These are phyloP conservation scores for Elsinoe arachidis DNA, from an alignment of 2,329 filamentous ascomycete genomes.

Conservation along the genomic window DNA sequence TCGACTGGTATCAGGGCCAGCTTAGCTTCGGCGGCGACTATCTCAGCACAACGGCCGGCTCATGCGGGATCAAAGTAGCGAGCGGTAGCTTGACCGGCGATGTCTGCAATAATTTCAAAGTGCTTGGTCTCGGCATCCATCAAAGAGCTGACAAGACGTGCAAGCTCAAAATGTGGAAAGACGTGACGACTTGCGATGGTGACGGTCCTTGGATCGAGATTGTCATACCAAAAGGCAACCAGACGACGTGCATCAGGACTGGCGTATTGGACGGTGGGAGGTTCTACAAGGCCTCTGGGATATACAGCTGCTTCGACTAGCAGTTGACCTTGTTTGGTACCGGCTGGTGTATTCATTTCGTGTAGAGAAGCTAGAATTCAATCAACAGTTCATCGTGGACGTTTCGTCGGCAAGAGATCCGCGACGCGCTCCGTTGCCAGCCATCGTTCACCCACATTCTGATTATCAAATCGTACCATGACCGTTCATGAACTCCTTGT, in stretches of 20 bases:
- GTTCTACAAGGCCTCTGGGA: conserved; percentile 19
- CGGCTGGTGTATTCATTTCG: not conserved
- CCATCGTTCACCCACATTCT: not conserved
- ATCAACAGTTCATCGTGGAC: conserved; percentile 14
- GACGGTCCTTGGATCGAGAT: conserved; percentile 10
- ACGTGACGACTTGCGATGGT: conserved; percentile 18
- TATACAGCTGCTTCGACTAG: conserved; percentile 20
- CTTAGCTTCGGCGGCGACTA: conserved; percentile 7
- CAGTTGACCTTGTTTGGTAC: not conserved
- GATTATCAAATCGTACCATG: not conserved
- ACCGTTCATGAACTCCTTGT: not conserved
- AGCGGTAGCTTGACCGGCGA: conserved; percentile 15
- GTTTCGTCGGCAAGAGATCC: conserved; percentile 12
- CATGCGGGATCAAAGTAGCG: conserved; percentile 16
- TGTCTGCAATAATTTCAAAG: conserved; percentile 17
- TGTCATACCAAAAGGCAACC: conserved; percentile 11
- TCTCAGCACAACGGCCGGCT: conserved; percentile 7
- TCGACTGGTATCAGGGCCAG: conserved; percentile 15
- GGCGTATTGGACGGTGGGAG: conserved; percentile 22
- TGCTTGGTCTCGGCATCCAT: conserved; percentile 17
- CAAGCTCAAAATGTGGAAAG: conserved; percentile 17
- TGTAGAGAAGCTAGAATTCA: conserved; percentile 10
- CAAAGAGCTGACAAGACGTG: conserved; percentile 18
- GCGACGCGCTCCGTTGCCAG: not conserved
- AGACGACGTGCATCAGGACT: conserved; percentile 17